Conservation (phyloP, 148 eudicot genomes). For the Chenopodium album region DNA sequence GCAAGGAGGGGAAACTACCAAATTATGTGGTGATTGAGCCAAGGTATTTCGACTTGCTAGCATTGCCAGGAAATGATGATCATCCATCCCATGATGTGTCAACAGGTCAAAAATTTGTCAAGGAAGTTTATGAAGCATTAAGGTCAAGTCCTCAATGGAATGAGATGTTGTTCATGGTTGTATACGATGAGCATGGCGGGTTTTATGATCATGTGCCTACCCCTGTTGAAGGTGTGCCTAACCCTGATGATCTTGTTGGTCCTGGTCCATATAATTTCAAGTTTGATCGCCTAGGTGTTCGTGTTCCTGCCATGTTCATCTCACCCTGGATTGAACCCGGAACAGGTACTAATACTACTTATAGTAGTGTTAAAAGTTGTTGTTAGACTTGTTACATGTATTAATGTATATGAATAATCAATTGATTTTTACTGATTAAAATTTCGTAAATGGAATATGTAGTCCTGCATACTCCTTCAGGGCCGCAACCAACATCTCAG, state of each 20-base stretch:
- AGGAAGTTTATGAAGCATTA: conserved; percentile 60
- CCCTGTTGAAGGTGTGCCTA: conserved; percentile 51
- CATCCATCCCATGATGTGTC: conserved; percentile 70
- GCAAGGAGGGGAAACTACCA: conserved; percentile 77
- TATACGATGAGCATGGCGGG: conserved; percentile 68
- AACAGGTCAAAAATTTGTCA: conserved; percentile 51
- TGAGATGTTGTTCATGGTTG: conserved; percentile 49
- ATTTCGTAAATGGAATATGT: conserved; percentile 15
- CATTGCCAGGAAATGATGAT: conserved; percentile 76
- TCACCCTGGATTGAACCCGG: conserved; percentile 81
- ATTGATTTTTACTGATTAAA: not conserved
- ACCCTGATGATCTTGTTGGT: conserved; percentile 51
- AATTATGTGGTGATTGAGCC: conserved; percentile 85
- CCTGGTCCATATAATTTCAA: conserved; percentile 54
- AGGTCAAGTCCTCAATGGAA: conserved; percentile 73
- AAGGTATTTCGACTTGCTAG: conserved; percentile 56
- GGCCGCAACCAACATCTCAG: conserved; percentile 65
- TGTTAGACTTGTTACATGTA: no score
- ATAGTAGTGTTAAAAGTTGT: no score
- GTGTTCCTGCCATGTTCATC: conserved; percentile 65
- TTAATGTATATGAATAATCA: no score
- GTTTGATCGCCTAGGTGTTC: conserved; percentile 66
- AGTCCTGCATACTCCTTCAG: conserved; percentile 77
- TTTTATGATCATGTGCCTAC: conserved; percentile 66
- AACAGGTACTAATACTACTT: conserved; percentile 39